Evolutionary conservation across 257 asterid species (phyloP).

Genomic region (Hygrophila difformis): DNA sequence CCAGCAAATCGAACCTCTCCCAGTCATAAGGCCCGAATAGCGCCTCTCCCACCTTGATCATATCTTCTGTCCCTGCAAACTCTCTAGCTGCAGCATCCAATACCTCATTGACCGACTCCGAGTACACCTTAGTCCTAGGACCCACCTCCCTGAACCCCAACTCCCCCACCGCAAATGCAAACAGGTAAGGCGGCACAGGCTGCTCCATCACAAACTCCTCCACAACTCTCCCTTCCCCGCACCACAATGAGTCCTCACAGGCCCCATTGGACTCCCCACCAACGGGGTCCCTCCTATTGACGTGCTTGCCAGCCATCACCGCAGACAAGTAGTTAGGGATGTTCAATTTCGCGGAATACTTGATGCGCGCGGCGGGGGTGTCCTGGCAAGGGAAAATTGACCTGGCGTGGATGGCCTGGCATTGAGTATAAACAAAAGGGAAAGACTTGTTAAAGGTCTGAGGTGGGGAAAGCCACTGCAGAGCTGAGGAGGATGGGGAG

Average conservation of each 20-base stretch:
- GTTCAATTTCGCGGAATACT: constrained; percentile 57
- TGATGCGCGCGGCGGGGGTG: constrained; percentile 80
- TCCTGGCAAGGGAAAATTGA: constrained; percentile 97
- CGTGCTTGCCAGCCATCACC: constrained; percentile 74
- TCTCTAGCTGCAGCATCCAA: constrained; percentile 76
- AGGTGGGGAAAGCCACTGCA: constrained; percentile 87
- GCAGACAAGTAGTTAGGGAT: constrained; percentile 62
- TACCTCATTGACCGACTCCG: constrained; percentile 48
- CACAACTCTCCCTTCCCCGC: constrained; percentile 69
- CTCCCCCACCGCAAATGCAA: constrained; percentile 93
- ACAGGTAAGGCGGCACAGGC: constrained; percentile 78
- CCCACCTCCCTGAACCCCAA: constrained; percentile 86
- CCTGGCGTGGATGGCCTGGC: constrained; percentile 90
- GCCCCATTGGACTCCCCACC: constrained; percentile 39
- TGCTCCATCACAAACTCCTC: constrained; percentile 95
- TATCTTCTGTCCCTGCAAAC: constrained; percentile 87
- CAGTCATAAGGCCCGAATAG: constrained; percentile 89
- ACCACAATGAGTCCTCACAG: constrained; percentile 73
- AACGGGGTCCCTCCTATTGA: constrained; percentile 43
- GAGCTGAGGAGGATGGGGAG: constrained; percentile 57
- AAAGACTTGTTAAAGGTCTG: constrained; percentile 68
- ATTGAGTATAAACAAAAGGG: constrained; percentile 89
- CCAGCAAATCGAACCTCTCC: constrained; percentile 96
- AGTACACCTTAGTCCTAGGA: constrained; percentile 72
- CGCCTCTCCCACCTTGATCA: constrained; percentile 79